Percentiles rank a stretch among this genome's conserved stretches.
Conservation (phyloP, 768 basidiomycete species). For the Butyriboletus loyo region DNA sequence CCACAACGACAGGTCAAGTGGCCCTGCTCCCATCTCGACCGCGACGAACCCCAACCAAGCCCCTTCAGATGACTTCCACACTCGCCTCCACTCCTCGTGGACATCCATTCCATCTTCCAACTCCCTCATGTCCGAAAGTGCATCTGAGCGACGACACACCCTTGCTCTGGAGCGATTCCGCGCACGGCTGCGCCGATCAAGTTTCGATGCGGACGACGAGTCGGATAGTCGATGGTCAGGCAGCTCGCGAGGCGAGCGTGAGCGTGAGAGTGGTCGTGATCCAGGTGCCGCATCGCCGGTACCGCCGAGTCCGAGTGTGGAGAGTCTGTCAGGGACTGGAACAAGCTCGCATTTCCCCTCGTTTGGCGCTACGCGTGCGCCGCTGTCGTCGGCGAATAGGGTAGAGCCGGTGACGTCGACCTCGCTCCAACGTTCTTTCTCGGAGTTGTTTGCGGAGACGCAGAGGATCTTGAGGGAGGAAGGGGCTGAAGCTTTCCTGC, state of each 20-base stretch:
- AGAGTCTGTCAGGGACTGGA: slow-evolving; percentile 10
- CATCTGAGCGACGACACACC: slow-evolving; percentile 39
- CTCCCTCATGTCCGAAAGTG: slow-evolving; percentile 43
- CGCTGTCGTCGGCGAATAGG: slow-evolving; percentile 2
- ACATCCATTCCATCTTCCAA: slow-evolving; percentile 35
- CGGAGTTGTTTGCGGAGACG: slow-evolving; percentile 21
- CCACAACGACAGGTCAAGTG: slow-evolving; percentile 17
- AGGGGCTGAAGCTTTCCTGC: slow-evolving; percentile 9
- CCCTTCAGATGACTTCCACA: slow-evolving; percentile 14
- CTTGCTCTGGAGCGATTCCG: slow-evolving; percentile 37
- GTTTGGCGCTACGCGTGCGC: neutral
- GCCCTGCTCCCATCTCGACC: slow-evolving; percentile 8
- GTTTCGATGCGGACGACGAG: slow-evolving; percentile 25
- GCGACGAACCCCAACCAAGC: slow-evolving; percentile 1
- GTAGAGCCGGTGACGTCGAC: slow-evolving; percentile 5
- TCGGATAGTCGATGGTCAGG: slow-evolving; percentile 22
- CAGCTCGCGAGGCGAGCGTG: slow-evolving; percentile 16
- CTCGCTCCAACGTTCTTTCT: slow-evolving; percentile 21
- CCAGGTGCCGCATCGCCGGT: slow-evolving; percentile 11
- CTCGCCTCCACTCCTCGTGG: slow-evolving; percentile 26
- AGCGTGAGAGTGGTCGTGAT: slow-evolving; percentile 11
- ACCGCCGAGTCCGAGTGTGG: slow-evolving; percentile 11
- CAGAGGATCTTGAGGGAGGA: slow-evolving; percentile 7
- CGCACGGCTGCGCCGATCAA: slow-evolving; percentile 18
- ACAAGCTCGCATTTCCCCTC: slow-evolving; percentile 8